A percentile compares a stretch with the other conserved stretches of the same genome.
Conservation (phyloP, 768 basidiomycete genomes). For the Gymnopilus dilepis region DNA sequence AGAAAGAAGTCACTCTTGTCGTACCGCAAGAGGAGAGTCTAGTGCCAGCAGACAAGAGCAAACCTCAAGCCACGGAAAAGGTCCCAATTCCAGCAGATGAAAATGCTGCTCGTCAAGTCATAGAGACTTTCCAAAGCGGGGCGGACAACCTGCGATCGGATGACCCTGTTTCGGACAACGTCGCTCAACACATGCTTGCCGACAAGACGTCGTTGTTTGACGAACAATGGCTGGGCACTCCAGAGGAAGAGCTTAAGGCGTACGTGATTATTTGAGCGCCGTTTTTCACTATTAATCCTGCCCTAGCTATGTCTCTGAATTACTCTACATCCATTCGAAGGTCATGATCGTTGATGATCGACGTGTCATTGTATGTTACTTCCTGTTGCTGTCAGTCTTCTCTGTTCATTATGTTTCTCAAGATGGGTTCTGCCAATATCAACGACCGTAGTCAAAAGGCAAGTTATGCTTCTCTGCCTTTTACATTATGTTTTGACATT, state of each 20-base stretch:
- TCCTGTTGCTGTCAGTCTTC: not conserved
- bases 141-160: slow-evolving; percentile 61
- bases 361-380: slow-evolving; percentile 75
- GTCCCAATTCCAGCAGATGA: slow-evolving; percentile 70
- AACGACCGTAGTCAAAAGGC: slow-evolving; percentile 88
- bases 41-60: slow-evolving; percentile 56
- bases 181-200: slow-evolving; percentile 79
- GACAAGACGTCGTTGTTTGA: slow-evolving; percentile 66
- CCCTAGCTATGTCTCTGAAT: slow-evolving; percentile 77
- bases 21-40: slow-evolving; percentile 58
- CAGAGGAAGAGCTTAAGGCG: slow-evolving; percentile 82
- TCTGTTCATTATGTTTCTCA: not conserved
- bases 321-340: slow-evolving; percentile 86
- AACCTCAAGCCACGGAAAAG: slow-evolving; percentile 53
- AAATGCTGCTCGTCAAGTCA: slow-evolving; percentile 70
- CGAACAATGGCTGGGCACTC: slow-evolving; percentile 85
- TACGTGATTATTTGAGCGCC: slow-evolving; percentile 34
- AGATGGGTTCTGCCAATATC: slow-evolving; percentile 95
- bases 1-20: slow-evolving; percentile 62
- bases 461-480: slow-evolving; percentile 2
- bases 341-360: slow-evolving; percentile 95
- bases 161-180: slow-evolving; percentile 71
- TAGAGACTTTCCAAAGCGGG: slow-evolving; percentile 74
- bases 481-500: slow-evolving; percentile 6
- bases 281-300: slow-evolving; percentile 16